phyloP scores from a whole-genome alignment of 2,329 filamentous ascomycete genomes.

The Chrysoporthe cubensis region DNA sequence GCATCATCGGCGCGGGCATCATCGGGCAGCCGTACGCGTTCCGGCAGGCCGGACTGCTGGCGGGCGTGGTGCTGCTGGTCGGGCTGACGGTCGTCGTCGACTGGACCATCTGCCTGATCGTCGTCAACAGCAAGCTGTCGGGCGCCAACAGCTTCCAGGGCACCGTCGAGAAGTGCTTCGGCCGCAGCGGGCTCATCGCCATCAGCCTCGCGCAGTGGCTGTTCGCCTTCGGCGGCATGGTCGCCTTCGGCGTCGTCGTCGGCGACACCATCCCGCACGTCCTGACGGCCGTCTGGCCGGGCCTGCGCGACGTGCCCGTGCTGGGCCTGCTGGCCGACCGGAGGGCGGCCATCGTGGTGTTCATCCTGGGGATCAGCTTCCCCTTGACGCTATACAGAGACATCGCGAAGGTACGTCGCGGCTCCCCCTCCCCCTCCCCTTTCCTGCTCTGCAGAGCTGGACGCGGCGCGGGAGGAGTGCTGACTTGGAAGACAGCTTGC shows the following conservation, averaged over 20 bases:
- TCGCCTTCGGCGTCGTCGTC: slow-evolving; percentile 96
- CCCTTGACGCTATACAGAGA: slow-evolving; percentile 93
- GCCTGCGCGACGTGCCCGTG: slow-evolving; percentile 71
- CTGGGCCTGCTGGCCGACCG: slow-evolving; percentile 82
- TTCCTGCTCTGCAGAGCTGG: background rate
- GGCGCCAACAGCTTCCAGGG: slow-evolving; percentile 93
- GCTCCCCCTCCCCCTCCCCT: background rate
- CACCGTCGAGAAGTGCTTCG: slow-evolving; percentile 95
- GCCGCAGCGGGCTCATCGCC: slow-evolving; percentile 81
- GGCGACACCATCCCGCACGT: slow-evolving; percentile 96
- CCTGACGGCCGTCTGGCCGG: slow-evolving; percentile 79
- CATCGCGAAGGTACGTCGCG: slow-evolving; percentile 79
- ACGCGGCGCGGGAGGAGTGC: slow-evolving; percentile 1
- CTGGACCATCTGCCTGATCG: slow-evolving; percentile 97
- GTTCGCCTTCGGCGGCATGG: slow-evolving; percentile 98
- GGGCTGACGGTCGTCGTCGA: slow-evolving; percentile 83
- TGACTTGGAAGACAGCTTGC: slow-evolving; percentile 66
- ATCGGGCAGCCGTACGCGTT: slow-evolving; percentile 95
- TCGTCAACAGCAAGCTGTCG: slow-evolving; percentile 95
- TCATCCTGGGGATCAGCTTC: slow-evolving; percentile 83
- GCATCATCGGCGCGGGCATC: slow-evolving; percentile 82
- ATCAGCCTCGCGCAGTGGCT: slow-evolving; percentile 93
- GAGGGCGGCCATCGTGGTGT: slow-evolving; percentile 83
- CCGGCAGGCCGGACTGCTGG: slow-evolving; percentile 82
- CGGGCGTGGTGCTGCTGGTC: slow-evolving; percentile 78